Base-by-base conservation (phyloP, 176 grass and related monocot species). In the Eleusine coracana region DNA sequence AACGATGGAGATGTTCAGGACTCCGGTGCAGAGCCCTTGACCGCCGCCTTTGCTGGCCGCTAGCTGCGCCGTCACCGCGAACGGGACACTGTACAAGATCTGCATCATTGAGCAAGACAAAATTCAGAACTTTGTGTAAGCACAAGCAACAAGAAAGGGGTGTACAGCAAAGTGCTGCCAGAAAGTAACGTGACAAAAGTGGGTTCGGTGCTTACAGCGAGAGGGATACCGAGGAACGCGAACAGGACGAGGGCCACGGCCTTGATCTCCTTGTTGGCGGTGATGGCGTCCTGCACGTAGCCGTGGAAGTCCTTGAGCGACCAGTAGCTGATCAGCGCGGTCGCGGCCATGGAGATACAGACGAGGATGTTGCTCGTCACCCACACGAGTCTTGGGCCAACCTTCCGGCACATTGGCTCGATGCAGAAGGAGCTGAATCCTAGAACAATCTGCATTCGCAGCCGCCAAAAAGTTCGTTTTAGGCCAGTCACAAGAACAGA, bases 1-100 rank as follows among this genome's bases (percentile, higher is more conserved):
- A 3, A 99, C 96, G 0, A 99, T 99, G 42, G 96, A 89, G 67
- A 99, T 96, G 87, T 99, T 99, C 29, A 99, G 70, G 71, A 99
- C 87, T 14, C 91, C 96, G 15, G 85, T 91, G 63, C 93, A 96
- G 48, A 99, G 96, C 69, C 96, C 86, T 92, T 98, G 96, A 1
- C 96, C 92, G 1, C 91, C 96, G 1, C 96, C 96, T 51, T 50
- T 79, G 20, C 6, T 82, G 0, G 82, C 82, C 18, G 85, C 93
- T 54, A 98, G 76, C 45, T 93, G 89, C 54, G 92, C 89, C 34
- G 92, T 88, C 16, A 96, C 93, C 1, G 93, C 96, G 59, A 98
- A 98, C 25, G 92, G 96, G 42, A 95, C 87, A 27, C 96, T 98
- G 64, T 86, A 98, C 55, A 98, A 70, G 73, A 98, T 77, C 93